Evolutionary conservation across 1,139 yeast genomes (phyloP), one percentile per base, ranked within the genome.

Genomic region (Lodderomyces theae): DNA sequence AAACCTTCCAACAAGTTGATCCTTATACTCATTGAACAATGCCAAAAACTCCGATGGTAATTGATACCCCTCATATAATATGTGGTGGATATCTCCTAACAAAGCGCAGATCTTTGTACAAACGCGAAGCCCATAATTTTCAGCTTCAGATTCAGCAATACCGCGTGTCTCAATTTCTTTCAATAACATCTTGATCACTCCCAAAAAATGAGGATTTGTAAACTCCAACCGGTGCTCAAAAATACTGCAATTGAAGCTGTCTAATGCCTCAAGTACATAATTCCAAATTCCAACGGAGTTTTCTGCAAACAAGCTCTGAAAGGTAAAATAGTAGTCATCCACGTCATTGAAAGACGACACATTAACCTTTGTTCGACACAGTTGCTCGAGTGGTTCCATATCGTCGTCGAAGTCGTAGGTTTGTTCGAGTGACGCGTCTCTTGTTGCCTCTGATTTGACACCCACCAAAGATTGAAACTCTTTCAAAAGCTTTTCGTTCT

Each of bases 51-150:
- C 25, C 12, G 24, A 12, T 3, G 35, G n/a, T 6, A 23, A 4
- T 13, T 26, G n/a, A 19, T 32, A 32, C 5, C 35, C 35, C 6
- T 32, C 35, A 22, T 11, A 32, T 13, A 32, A 32, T 2, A 32
- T 13, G 3, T 12, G 25, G 12, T 12, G 24, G 6, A 22, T 22
- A 2, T n/a, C 18, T 9, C 18, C 6, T 6, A 32, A 32, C 12
- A 21, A 13, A 13, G 10, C 7, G 19, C 35, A 32, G 22, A 32
- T 32, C 8, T 13, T 21, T n/a, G 18, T 21, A 13, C 21, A 19
- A 2, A 13, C 26, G 10, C 18, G 18, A 32, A 32, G 3, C 18
- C 13, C n/a, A 3, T 22, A 23, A 10, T 18, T 34, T 10, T 19
- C 26, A 18, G 33, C 25, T 22, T 32, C 35, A 7, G 6, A 21